Evolutionary conservation across 805 yeast genomes (phyloP), one percentile per base, ranked within the genome.

Genomic region (Candida boidinii): DNA sequence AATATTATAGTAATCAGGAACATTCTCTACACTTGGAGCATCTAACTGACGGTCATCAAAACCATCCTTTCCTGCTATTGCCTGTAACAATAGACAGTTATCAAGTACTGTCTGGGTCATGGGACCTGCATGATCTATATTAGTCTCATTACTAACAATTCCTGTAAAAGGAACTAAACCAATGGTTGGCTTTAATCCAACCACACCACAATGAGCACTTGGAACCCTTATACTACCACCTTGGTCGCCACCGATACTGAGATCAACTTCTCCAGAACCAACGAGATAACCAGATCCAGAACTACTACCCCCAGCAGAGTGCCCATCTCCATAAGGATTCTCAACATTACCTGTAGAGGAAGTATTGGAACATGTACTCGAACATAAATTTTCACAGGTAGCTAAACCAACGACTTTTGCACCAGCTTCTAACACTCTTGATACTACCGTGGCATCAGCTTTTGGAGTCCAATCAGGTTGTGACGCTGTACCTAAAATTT

Each of bases 151-250:
- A 25, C 55, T 49, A 7, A 55, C 57, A 24, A 55, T 49, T n/a
- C 64, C 64, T 12, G 66, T 55, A 41, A 46, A 54, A 3, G 60
- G 61, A 15, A 56, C 54, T 17, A 56, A 37, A 9, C 76, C 76
- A 45, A 66, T 67, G 1, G 70, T 56, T 4, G 75, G 74, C 41
- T 68, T 69, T 42, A 68, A 58, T 25, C 74, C 74, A 31, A 43
- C 49, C 2, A 45, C 17, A 13, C 49, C 49, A 35, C 31, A 62
- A 51, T 43, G 42, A 12, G 49, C 49, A 28, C 72, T 71, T 4
- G 74, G 76, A 29, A 63, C 54, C 27, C 76, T 50, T 11, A 69
- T 66, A 6, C 70, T 62, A 3, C 76, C 74, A 2, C 74, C 76
- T 7, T 73, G 47, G 22, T 43, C 47, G 15, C 43, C 45, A 10